A percentile compares a stretch with the other conserved stretches of the same genome.
Evolutionary conservation across 305 asterid genomes (phyloP).

Genomic region (Solanum hybrid): DNA sequence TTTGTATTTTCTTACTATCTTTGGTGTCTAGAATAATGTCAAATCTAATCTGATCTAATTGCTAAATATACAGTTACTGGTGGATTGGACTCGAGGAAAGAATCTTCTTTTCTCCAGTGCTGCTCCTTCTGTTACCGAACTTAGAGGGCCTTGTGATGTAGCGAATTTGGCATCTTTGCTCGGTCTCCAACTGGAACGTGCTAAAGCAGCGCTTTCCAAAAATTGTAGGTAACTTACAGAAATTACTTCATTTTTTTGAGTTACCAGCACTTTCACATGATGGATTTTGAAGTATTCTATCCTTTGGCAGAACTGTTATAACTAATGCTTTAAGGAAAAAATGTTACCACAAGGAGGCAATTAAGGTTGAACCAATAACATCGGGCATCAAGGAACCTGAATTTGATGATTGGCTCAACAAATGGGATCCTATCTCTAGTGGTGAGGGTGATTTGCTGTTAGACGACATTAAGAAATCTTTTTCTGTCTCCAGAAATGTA

Average conservation of each 20-base stretch:
- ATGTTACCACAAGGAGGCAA: slow-evolving; percentile 59
- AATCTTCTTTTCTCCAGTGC: slow-evolving; percentile 66
- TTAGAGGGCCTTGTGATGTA: slow-evolving; percentile 83
- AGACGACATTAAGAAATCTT: slow-evolving; percentile 76
- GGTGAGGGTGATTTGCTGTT: slow-evolving; percentile 82
- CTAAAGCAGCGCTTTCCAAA: slow-evolving; percentile 69
- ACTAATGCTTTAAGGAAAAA: slow-evolving; percentile 61
- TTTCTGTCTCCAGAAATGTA: slow-evolving; percentile 31
- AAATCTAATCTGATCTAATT: not conserved
- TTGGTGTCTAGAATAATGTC: not conserved
- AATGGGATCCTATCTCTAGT: slow-evolving; percentile 91
- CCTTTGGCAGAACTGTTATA: slow-evolving; percentile 55
- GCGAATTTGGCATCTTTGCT: slow-evolving; percentile 61
- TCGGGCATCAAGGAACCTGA: slow-evolving; percentile 26
- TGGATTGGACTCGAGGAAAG: slow-evolving; percentile 90
- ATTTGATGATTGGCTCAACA: slow-evolving; percentile 64
- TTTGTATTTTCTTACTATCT: not conserved
- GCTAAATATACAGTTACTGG: slow-evolving; percentile 55
- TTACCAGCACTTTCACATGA: not conserved
- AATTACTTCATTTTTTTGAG: not conserved
- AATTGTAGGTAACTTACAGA: slow-evolving; percentile 55
- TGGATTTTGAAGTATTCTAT: slow-evolving; percentile 2
- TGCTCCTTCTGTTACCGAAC: slow-evolving; percentile 67
- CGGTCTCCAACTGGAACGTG: slow-evolving; percentile 66
- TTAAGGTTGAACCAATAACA: slow-evolving; percentile 65